Evolutionary conservation across 2,329 filamentous ascomycete genomes (phyloP).

Genomic region (Xylariales sp.): DNA sequence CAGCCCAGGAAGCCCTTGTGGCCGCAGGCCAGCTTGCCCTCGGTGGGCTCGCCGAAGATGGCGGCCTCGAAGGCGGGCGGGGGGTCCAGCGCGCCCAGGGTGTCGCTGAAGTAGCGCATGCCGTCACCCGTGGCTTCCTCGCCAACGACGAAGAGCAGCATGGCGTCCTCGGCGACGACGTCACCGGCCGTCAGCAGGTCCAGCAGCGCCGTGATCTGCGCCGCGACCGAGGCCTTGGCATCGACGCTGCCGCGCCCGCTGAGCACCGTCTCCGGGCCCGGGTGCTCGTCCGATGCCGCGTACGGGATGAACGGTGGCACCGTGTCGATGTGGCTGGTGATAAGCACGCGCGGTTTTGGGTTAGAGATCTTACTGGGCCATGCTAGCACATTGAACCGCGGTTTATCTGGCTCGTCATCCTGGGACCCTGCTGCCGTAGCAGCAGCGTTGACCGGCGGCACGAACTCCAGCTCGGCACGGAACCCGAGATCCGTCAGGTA

Average conservation of each 20-base stretch:
- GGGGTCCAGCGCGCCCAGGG: slow-evolving; percentile 22
- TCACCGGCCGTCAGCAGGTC: slow-evolving; percentile 44
- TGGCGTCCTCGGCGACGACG: slow-evolving; percentile 39
- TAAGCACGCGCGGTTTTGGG: slow-evolving; percentile 54
- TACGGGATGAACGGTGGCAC: slow-evolving; percentile 73
- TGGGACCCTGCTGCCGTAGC: slow-evolving; percentile 20
- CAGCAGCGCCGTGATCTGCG: slow-evolving; percentile 66
- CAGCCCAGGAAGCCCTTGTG: slow-evolving; percentile 83
- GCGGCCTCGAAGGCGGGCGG: slow-evolving; percentile 54
- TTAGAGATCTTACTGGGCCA: slow-evolving; percentile 46
- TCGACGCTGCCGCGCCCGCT: slow-evolving; percentile 72
- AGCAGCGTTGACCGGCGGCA: slow-evolving; percentile 26
- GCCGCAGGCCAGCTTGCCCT: slow-evolving; percentile 79
- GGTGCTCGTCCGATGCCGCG: slow-evolving; percentile 40
- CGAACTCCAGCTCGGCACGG: slow-evolving; percentile 34
- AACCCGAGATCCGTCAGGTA: slow-evolving; percentile 55
- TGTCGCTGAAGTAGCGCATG: slow-evolving; percentile 58
- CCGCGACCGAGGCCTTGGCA: slow-evolving; percentile 65
- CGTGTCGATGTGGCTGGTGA: slow-evolving; percentile 79
- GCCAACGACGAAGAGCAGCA: slow-evolving; percentile 69
- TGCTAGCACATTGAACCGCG: slow-evolving; percentile 74
- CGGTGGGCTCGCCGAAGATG: slow-evolving; percentile 92
- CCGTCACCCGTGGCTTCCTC: slow-evolving; percentile 80
- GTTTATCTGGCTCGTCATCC: slow-evolving; percentile 13
- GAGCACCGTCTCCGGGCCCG: slow-evolving; percentile 48